phyloP scores from a whole-genome alignment of 2,329 filamentous ascomycete species.

The Epichloe sp. region DNA sequence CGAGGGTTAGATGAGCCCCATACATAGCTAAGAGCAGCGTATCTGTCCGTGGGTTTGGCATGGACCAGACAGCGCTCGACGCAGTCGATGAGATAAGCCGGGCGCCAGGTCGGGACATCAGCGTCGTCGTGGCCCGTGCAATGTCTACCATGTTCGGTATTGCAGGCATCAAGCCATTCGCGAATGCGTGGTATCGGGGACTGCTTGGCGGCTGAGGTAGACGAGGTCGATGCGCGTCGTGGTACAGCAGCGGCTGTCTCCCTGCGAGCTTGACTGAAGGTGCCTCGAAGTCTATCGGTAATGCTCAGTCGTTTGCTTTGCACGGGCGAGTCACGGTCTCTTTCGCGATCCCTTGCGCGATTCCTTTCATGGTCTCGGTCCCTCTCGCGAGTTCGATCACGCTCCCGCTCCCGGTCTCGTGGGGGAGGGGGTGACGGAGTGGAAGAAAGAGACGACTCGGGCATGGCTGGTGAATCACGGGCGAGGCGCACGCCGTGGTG shows the following conservation, averaged over 20 bases:
- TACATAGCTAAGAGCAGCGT: conserved; percentile 34
- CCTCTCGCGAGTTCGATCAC: neutral
- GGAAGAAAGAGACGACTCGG: conserved; percentile 2
- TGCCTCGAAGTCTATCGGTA: conserved; percentile 24
- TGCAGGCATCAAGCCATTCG: conserved; percentile 31
- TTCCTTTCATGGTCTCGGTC: conserved; percentile 4
- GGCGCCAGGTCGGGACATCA: conserved; percentile 22
- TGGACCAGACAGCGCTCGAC: conserved; percentile 26
- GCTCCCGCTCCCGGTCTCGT: conserved; percentile 1
- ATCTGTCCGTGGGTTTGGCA: conserved; percentile 25
- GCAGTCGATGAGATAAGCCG: conserved; percentile 28
- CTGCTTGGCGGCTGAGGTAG: conserved; percentile 14
- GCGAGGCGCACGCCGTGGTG: neutral
- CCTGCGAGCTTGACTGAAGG: conserved; percentile 20
- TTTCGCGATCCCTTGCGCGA: conserved; percentile 10
- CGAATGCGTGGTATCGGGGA: conserved; percentile 26
- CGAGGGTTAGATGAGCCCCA: conserved; percentile 21
- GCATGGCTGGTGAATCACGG: conserved; percentile 2
- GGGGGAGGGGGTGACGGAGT: conserved; percentile 1
- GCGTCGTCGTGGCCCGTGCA: conserved; percentile 18
- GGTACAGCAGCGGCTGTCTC: conserved; percentile 14
- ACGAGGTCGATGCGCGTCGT: conserved; percentile 18
- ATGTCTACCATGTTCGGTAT: conserved; percentile 27
- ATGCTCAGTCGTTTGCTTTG: conserved; percentile 27
- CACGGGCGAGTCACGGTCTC: conserved; percentile 16